Percentiles rank a stretch among this genome's conserved stretches.
Evolutionary conservation across 805 yeast genomes (phyloP).

Genomic region (Candida sanyiensis): DNA sequence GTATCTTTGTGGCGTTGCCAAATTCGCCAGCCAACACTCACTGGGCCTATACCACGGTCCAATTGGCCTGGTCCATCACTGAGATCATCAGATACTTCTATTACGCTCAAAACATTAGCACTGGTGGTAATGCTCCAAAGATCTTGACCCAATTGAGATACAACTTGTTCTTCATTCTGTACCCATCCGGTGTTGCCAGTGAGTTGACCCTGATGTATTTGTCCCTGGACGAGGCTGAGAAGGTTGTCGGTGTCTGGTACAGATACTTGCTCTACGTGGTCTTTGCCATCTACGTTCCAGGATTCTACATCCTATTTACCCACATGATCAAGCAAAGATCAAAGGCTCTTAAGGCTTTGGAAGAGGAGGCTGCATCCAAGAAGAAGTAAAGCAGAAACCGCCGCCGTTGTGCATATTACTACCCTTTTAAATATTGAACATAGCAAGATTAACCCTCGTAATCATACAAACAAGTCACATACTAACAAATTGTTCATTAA

Average conservation of each 20-base stretch:
- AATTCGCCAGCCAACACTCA: constrained; percentile 54
- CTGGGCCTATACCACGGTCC: constrained; percentile 61
- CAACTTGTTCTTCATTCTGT: constrained; percentile 72
- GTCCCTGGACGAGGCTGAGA: constrained; percentile 66
- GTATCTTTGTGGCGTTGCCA: constrained; percentile 75
- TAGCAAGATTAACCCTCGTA: not conserved
- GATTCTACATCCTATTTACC: constrained; percentile 74
- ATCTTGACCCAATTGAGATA: constrained; percentile 70
- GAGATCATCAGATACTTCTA: constrained; percentile 86
- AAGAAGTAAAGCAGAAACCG: constrained; percentile 1
- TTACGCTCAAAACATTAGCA: constrained; percentile 64
- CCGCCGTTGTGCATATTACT: not conserved
- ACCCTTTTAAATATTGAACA: not conserved
- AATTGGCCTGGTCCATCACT: constrained; percentile 89
- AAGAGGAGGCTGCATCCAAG: constrained; percentile 8
- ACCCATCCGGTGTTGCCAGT: constrained; percentile 89
- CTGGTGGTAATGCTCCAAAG: constrained; percentile 48
- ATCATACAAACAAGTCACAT: constrained; percentile 1
- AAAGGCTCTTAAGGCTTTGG: constrained; percentile 54
- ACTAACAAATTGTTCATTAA: constrained; percentile 7
- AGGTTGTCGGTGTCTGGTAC: constrained; percentile 43
- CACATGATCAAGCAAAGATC: constrained; percentile 88
- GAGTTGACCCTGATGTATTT: constrained; percentile 67
- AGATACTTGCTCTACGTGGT: constrained; percentile 49
- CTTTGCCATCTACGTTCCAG: constrained; percentile 74